Percentiles rank a stretch among this genome's conserved stretches.
These are phyloP conservation scores for Termitomyces sp. DNA, from an alignment of 768 basidiomycete species.

Conservation along the genomic window DNA sequence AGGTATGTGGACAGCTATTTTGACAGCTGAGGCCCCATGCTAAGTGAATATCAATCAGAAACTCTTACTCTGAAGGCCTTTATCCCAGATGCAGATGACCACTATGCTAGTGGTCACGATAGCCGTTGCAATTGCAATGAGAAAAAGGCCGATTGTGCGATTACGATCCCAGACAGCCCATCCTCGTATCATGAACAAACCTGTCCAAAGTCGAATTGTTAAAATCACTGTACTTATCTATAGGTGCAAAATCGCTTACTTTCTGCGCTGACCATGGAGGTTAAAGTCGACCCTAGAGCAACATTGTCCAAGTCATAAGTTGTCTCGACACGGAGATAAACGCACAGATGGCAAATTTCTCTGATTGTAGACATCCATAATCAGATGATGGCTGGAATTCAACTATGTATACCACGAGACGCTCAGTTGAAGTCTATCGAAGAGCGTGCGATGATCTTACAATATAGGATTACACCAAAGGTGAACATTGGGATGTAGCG, in stretches of 20 bases:
- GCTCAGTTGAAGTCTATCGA: neutral
- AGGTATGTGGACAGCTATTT: neutral
- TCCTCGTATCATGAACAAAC: neutral
- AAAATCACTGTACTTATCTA: neutral
- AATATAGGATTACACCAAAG: neutral
- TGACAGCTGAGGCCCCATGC: no score
- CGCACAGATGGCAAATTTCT: neutral
- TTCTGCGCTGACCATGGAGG: neutral
- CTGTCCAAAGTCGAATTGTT: neutral
- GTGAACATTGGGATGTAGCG: constrained; percentile 7
- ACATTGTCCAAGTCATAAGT: neutral
- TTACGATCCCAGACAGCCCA: neutral
- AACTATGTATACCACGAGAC: neutral
- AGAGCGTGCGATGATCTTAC: neutral
- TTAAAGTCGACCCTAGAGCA: neutral
- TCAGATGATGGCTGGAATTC: neutral
- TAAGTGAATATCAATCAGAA: neutral
- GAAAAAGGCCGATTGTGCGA: neutral
- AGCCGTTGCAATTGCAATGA: no score
- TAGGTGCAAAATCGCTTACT: neutral
- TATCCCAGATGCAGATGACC: neutral
- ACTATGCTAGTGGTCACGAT: neutral
- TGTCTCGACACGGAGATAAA: neutral
- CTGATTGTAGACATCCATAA: neutral
- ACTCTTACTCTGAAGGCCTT: neutral